A percentile compares a stretch with the other conserved stretches of the same genome.
Evolutionary conservation across 177 flowering plant species (phyloP).

Genomic region (Vitis hybrid): DNA sequence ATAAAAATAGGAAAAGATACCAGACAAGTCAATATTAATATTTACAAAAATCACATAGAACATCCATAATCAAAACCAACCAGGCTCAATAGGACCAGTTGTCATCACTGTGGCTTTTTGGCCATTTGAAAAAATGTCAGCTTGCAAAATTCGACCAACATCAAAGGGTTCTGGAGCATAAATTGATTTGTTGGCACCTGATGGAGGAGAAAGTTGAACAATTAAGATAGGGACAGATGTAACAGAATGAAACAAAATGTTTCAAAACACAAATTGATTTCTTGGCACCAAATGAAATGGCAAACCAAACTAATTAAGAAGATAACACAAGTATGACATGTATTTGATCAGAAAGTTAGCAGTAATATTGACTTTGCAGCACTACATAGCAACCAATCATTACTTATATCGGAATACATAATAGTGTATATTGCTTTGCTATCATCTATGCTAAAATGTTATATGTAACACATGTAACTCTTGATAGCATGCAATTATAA

Average conservation of each 20-base stretch:
- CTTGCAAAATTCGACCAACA: slow-evolving; percentile 80
- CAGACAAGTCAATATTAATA: not conserved
- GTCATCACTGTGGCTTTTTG: slow-evolving; percentile 56
- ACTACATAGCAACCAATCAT: no score
- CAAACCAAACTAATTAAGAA: not conserved
- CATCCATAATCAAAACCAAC: slow-evolving; percentile 36
- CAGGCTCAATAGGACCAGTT: slow-evolving; percentile 64
- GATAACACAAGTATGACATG: not conserved
- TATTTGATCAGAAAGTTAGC: no score
- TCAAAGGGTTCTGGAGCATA: slow-evolving; percentile 98
- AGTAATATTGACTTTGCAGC: no score
- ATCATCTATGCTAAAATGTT: no score
- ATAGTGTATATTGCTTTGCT: no score
- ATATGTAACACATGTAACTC: no score
- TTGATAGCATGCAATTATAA: no score
- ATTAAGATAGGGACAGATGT: not conserved
- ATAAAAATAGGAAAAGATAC: not conserved
- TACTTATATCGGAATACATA: no score
- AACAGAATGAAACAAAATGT: not conserved
- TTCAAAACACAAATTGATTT: not conserved
- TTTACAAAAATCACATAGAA: slow-evolving; percentile 6
- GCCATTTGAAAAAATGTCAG: slow-evolving; percentile 60
- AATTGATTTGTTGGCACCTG: slow-evolving; percentile 78
- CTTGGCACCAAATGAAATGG: not conserved
- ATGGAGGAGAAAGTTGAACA: slow-evolving; percentile 12